Base-by-base conservation (phyloP, 2,329 filamentous ascomycete species). In the Phialophora verrucosa region DNA sequence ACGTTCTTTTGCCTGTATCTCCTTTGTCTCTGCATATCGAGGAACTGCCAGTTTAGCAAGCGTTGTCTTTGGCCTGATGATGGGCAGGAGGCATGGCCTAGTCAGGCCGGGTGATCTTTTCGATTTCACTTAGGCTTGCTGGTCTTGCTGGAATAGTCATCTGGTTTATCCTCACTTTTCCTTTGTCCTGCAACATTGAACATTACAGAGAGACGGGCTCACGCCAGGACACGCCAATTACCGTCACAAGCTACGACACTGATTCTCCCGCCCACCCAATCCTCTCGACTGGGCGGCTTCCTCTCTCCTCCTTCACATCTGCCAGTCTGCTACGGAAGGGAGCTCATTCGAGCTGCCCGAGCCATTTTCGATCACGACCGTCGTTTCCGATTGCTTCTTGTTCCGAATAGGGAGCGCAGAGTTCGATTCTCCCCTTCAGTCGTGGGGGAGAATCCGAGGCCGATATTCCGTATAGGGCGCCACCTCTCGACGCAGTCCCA, bases 1-100 rank as follows among this genome's bases (percentile, higher is more conserved):
- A 47, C 47, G 49, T 57, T 64, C 47, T 64, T 62, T 56, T 59
- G 50, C 62, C 29, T 47, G 31, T 54, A 5, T 64, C 63, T 70
- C 62, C 38, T 72, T 69, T 70, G 64, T 71, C 49, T 53, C 50
- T 64, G 66, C 64, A 69, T 69, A 23, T 50, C n/a, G 29, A 50
- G 69, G 65, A 44, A n/a, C 58, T 71, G 66, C 63, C 67, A 69
- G 54, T 69, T 71, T 71, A 72, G 70, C 70, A 72, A 71, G 70
- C 70, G 70, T 70, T 70, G 65, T 64, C 66, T 67, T 67, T 64
- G 69, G 53, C 53, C 59, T 65, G 64, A 62, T 44, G 66, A 63
- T 47, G 59, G 66, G 55, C 38, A 59, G 42, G 59, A 49, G 59
- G 63, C 63, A 67, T 60, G 55, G 62, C 69, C 65, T 32, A n/a